These are phyloP conservation scores for Trypanosoma cruzi DNA, from an alignment of 208 protist genomes.

Conservation along the genomic window DNA sequence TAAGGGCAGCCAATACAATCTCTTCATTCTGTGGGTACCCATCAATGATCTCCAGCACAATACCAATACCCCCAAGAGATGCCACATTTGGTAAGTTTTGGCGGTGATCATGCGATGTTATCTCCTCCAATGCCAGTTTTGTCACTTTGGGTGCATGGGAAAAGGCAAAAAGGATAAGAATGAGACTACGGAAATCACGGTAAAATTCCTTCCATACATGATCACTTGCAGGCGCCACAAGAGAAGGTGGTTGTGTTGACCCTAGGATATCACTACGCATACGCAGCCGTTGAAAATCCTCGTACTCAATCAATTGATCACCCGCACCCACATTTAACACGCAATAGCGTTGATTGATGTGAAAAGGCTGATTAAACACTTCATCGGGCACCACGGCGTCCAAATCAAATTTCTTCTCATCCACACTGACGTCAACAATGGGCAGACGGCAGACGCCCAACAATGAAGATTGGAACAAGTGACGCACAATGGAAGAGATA, in stretches of 20 bases:
- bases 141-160: constrained; percentile 54
- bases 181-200: constrained; percentile 61
- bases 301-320: constrained; percentile 38
- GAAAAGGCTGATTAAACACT: constrained; percentile 36
- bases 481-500: constrained; percentile 65
- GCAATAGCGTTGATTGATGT: constrained; percentile 29
- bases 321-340: constrained; percentile 38
- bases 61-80: constrained; percentile 55
- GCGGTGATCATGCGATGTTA: constrained; percentile 34
- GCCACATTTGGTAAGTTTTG: constrained; percentile 33
- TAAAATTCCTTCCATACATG: constrained; percentile 80
- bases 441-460: constrained; percentile 77
- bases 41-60: constrained; percentile 83
- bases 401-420: constrained; percentile 14
- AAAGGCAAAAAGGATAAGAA: constrained; percentile 78
- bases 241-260: constrained; percentile 32
- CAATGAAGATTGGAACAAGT: constrained; percentile 67
- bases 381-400: constrained; percentile 17
- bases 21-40: constrained; percentile 71
- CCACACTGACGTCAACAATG: constrained; percentile 35
- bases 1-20: constrained; percentile 62
- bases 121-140: constrained; percentile 48
- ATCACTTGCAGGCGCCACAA: constrained; percentile 43
- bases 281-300: constrained; percentile 32
- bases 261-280: constrained; percentile 14